phyloP scores from a whole-genome alignment of 768 basidiomycete genomes.

The Exidia glandulosa region DNA sequence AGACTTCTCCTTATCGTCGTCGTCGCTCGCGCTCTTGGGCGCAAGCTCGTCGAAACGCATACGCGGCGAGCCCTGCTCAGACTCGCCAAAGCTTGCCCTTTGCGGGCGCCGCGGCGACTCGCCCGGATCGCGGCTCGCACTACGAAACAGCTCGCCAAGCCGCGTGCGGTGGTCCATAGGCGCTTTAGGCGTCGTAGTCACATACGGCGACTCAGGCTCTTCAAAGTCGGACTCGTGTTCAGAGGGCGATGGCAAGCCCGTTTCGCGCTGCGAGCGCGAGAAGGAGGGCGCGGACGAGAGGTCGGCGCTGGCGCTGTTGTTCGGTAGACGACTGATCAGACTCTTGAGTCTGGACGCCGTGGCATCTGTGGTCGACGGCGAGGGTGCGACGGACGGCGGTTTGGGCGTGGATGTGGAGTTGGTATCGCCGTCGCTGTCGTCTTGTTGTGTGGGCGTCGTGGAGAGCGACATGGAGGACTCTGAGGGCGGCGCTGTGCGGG shows the following conservation, averaged over 20 bases:
- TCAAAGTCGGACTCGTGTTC: conserved; percentile 1
- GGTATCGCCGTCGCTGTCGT: not conserved
- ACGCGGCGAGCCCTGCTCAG: not conserved
- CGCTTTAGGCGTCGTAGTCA: not conserved
- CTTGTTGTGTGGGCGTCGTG: not conserved
- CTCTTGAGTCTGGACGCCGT: not conserved
- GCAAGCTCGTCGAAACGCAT: not conserved
- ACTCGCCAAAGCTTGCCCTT: not conserved
- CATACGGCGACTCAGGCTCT: not conserved
- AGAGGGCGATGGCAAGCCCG: not conserved
- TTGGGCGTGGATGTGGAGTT: not conserved
- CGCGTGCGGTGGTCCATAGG: not conserved
- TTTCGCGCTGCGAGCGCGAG: not conserved
- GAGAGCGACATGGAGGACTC: no score
- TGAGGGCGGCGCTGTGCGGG: not conserved
- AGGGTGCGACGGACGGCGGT: not conserved
- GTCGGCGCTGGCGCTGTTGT: no score
- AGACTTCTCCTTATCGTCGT: not conserved
- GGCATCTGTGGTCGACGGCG: not conserved
- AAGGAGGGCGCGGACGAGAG: not conserved
- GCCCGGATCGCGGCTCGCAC: not conserved
- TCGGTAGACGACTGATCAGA: not conserved
- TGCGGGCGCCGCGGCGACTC: not conserved
- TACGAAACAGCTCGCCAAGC: not conserved
- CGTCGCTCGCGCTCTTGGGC: not conserved